These are phyloP conservation scores for Urtica urens DNA, from an alignment of 306 rosid species.

Conservation along the genomic window DNA sequence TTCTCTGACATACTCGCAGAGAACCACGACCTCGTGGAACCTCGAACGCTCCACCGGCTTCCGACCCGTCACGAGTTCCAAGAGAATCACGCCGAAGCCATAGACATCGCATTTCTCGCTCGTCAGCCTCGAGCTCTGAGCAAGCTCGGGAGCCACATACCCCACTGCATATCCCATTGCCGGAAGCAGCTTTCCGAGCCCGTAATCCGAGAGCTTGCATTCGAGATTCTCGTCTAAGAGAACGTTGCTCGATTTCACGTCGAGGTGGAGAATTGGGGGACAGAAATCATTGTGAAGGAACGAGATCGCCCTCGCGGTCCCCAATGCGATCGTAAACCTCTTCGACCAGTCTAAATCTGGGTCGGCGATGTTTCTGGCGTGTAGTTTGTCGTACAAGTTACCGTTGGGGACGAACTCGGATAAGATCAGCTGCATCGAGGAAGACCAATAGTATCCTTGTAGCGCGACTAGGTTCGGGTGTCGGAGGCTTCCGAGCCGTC, in stretches of 20 bases:
- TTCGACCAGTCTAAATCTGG: constrained; percentile 61
- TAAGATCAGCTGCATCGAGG: constrained; percentile 82
- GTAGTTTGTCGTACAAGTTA: constrained; percentile 79
- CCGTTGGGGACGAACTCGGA: constrained; percentile 83
- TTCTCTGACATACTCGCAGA: constrained; percentile 82
- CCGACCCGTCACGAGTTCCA: constrained; percentile 94
- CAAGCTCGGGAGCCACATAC: constrained; percentile 92
- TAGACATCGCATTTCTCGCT: constrained; percentile 95
- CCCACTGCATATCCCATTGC: constrained; percentile 77
- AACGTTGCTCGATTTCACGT: constrained; percentile 84
- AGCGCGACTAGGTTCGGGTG: constrained; percentile 71
- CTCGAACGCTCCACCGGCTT: constrained; percentile 92
- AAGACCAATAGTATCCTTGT: constrained; percentile 96
- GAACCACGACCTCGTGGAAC: constrained; percentile 61
- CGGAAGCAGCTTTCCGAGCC: constrained; percentile 82
- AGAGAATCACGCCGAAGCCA: constrained; percentile 84
- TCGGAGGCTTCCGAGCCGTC: constrained; percentile 60
- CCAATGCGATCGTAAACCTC: constrained; percentile 74
- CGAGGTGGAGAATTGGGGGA: constrained; percentile 94
- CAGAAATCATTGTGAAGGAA: constrained; percentile 93
- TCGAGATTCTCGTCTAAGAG: constrained; percentile 70
- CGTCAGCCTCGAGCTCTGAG: constrained; percentile 72
- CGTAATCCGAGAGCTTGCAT: constrained; percentile 83
- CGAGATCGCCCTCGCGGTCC: constrained; percentile 81
- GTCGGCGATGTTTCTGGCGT: constrained; percentile 57